Evolutionary conservation across 768 basidiomycete species (phyloP), one percentile per base, ranked within the genome.

Genomic region (Kwoniella sp.): DNA sequence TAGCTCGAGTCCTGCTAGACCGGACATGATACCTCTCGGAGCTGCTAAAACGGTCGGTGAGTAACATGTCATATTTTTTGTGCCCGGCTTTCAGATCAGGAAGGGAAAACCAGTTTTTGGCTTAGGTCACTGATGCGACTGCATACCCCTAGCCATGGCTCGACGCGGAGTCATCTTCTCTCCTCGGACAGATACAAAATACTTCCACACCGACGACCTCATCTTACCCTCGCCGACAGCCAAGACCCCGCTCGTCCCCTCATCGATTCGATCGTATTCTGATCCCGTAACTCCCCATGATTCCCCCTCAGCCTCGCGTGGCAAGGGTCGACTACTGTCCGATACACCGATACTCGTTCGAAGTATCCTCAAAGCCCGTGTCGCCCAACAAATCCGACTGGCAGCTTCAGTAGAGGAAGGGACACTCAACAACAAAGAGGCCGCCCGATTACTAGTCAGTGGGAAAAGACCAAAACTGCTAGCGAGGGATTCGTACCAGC

Each of bases 401-500:
- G 77, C 75, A 2, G 44, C 71, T 0, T 69, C 69, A 1, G 78
- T 76, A 1, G 76, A 77, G 36, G 73, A 76, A 67, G 78, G 76
- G 3, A 77, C 74, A 13, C 47, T 70, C 51, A 65, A 70, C 37
- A 79, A 79, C 58, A 74, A 77, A 53, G 78, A 79, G 55, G 63
- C 73, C 9, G 73, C 77, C 7, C 54, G 78, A 24, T 50, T 70
- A 36, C 13, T 68, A 0, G 69, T 76, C n/a, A 66, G 60, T 40
- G 74, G 71, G 13, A 72, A 68, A 37, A 60, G 78, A 58, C 74
- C 74, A 0, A 61, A 47, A 33, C 47, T 77, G 7, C 27, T 73
- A 50, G 66, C 71, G 3, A 46, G 68, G 36, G 77, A 79, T 52
- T 73, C 73, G 3, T 77, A 72, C 48, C 70, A 71, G 55, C 44